Evolutionary conservation across 2,329 filamentous ascomycete species (phyloP).

Genomic region (Colletotrichum sp.): DNA sequence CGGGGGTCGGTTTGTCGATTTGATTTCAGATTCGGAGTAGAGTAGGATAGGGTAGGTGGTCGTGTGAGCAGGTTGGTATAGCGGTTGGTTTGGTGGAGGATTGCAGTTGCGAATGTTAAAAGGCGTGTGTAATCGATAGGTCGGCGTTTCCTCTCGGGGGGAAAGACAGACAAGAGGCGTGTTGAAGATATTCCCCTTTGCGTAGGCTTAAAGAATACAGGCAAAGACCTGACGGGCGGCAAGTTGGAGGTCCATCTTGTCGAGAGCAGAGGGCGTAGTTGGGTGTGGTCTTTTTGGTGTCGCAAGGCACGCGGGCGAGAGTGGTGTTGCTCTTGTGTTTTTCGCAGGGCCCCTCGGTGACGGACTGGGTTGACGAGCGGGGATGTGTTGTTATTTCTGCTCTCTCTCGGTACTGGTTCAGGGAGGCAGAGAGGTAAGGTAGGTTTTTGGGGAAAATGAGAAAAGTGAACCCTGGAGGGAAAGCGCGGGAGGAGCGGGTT

Average conservation of each 20-base stretch:
- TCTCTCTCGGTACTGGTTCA: neutral
- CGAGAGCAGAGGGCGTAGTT: neutral
- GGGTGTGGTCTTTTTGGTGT: neutral
- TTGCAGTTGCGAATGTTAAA: neutral
- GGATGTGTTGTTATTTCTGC: neutral
- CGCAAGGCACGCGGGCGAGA: neutral
- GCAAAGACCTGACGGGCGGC: constrained; percentile 19
- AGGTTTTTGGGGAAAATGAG: neutral
- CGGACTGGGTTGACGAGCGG: neutral
- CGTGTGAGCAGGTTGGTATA: constrained; percentile 12
- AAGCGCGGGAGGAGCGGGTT: constrained; percentile 18
- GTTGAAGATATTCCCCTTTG: constrained; percentile 10
- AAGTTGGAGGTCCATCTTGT: constrained; percentile 25
- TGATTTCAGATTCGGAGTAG: neutral
- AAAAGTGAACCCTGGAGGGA: neutral
- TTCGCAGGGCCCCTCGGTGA: constrained; percentile 7
- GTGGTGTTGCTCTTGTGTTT: neutral
- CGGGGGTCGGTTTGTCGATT: neutral
- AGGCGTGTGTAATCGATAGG: neutral
- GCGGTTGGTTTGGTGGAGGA: neutral
- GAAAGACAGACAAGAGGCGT: constrained; percentile 5
- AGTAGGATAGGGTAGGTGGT: constrained; percentile 14
- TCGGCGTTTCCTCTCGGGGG: neutral
- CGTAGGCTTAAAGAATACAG: constrained; percentile 16
- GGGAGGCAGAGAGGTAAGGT: neutral